phyloP scores from a whole-genome alignment of 352 stramenopile genomes.

The Phytophthora colocasiae region DNA sequence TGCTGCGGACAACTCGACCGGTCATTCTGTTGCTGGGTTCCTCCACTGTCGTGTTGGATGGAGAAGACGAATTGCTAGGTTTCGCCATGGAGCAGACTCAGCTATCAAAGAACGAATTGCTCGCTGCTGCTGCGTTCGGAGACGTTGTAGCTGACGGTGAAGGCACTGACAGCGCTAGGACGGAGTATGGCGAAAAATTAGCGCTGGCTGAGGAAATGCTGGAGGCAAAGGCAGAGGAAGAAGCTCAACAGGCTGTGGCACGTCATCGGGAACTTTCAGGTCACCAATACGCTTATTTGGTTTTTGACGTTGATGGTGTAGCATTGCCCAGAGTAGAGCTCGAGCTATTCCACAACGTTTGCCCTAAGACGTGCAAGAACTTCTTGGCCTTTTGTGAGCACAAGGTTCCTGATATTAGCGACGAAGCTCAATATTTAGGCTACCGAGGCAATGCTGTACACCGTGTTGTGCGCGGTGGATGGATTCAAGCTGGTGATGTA shows the following conservation, averaged over 20 bases:
- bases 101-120: slow-evolving; percentile 55
- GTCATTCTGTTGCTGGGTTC: slow-evolving; percentile 63
- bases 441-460: slow-evolving; percentile 72
- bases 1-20: slow-evolving; percentile 43
- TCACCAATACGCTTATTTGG: slow-evolving; percentile 64
- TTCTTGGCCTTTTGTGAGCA: slow-evolving; percentile 76
- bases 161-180: slow-evolving; percentile 14
- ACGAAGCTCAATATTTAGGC: slow-evolving; percentile 46
- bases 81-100: slow-evolving; percentile 64
- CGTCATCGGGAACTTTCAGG: slow-evolving; percentile 54
- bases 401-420: slow-evolving; percentile 51
- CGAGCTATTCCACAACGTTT: slow-evolving; percentile 70
- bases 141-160: slow-evolving; percentile 11
- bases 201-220: slow-evolving; percentile 56
- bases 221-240: slow-evolving; percentile 53
- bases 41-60: slow-evolving; percentile 46
- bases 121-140: slow-evolving; percentile 65
- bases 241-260: slow-evolving; percentile 50
- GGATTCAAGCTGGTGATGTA: slow-evolving; percentile 82
- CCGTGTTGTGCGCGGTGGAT: slow-evolving; percentile 66
- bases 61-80: slow-evolving; percentile 64
- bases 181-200: slow-evolving; percentile 41
- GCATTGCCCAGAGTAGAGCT: slow-evolving; percentile 70
- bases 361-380: slow-evolving; percentile 75
- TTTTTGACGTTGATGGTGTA: slow-evolving; percentile 70